Evolutionary conservation across 164 flowering plant species (phyloP).

Genomic region (Chimonanthus salicifolius): DNA sequence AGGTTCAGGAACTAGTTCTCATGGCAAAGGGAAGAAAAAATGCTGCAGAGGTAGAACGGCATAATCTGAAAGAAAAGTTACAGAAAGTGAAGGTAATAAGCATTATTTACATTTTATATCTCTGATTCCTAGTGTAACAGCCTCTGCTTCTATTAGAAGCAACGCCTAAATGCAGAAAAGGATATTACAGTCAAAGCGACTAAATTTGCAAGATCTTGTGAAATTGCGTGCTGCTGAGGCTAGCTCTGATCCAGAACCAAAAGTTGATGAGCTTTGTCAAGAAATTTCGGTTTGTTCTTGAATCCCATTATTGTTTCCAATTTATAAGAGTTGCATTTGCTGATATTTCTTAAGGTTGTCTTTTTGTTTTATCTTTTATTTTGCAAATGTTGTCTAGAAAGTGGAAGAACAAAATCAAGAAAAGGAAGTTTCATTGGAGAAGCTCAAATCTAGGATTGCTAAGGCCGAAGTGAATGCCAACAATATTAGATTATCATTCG

Average conservation of each 20-base stretch:
- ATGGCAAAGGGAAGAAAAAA: conserved; percentile 41
- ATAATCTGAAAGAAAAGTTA: conserved; percentile 26
- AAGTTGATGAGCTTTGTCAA: conserved; percentile 60
- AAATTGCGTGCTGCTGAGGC: conserved; percentile 46
- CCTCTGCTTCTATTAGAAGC: conserved; percentile 34
- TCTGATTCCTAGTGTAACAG: background rate
- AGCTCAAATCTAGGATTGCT: conserved; percentile 24
- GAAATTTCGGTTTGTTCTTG: conserved; percentile 67
- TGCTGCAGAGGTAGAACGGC: conserved; percentile 32
- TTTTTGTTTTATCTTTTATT: conserved; percentile 1
- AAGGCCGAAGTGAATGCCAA: conserved; percentile 53
- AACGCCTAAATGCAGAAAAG: conserved; percentile 45
- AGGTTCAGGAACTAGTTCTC: conserved; percentile 25
- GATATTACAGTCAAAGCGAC: conserved; percentile 35
- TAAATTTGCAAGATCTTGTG: conserved; percentile 48
- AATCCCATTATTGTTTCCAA: background rate
- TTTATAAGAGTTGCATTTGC: background rate
- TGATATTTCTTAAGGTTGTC: background rate
- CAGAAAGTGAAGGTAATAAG: conserved; percentile 46
- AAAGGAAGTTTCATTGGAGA: conserved; percentile 35
- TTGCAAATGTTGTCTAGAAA: conserved; percentile 35
- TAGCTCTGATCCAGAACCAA: conserved; percentile 29
- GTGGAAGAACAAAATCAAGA: conserved; percentile 49
- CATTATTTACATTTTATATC: background rate
- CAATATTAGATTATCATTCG: conserved; percentile 45